Conservation (phyloP, 2,329 filamentous ascomycete species). For the Penicillium psychrosexuale region DNA sequence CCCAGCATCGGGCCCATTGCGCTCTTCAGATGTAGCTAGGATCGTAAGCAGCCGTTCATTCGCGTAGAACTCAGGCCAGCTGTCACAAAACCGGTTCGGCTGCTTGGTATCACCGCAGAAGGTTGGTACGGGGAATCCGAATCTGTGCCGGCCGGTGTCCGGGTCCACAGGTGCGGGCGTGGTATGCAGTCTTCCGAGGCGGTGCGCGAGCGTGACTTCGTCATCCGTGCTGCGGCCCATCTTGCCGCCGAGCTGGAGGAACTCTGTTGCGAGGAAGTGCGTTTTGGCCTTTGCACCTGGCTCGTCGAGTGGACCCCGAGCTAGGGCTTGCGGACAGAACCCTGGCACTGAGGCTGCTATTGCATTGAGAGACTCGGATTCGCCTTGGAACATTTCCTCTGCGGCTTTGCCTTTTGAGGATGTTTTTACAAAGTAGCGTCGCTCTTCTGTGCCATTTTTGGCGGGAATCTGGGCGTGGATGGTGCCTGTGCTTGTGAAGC, state of each 20-base stretch:
- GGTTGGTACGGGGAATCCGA: constrained; percentile 80
- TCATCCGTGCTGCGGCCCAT: constrained; percentile 50
- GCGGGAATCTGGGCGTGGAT: constrained; percentile 34
- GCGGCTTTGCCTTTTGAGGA: constrained; percentile 33
- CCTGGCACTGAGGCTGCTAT: constrained; percentile 69
- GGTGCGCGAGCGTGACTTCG: constrained; percentile 58
- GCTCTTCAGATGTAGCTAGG: constrained; percentile 53
- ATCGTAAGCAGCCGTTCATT: constrained; percentile 70
- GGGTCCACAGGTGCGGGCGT: constrained; percentile 60
- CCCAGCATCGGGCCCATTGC: constrained; percentile 63
- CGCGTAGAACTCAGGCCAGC: constrained; percentile 85
- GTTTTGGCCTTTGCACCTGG: constrained; percentile 37
- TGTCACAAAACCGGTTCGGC: constrained; percentile 68
- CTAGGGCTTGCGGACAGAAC: constrained; percentile 72
- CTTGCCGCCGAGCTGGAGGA: constrained; percentile 61
- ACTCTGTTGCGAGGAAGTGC: constrained; percentile 69
- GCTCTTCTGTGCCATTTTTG: constrained; percentile 22
- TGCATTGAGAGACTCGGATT: constrained; percentile 79
- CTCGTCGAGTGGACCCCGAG: constrained; percentile 60
- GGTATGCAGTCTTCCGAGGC: constrained; percentile 75
- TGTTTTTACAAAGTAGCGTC: constrained; percentile 43
- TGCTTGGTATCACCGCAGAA: constrained; percentile 85
- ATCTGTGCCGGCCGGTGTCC: constrained; percentile 50
- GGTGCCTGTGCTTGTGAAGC: constrained; percentile 46
- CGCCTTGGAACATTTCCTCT: constrained; percentile 56